A percentile compares a stretch with the other conserved stretches of the same genome.
Conservation (phyloP, 1,139 yeast genomes). For the Blastobotrys apis region DNA sequence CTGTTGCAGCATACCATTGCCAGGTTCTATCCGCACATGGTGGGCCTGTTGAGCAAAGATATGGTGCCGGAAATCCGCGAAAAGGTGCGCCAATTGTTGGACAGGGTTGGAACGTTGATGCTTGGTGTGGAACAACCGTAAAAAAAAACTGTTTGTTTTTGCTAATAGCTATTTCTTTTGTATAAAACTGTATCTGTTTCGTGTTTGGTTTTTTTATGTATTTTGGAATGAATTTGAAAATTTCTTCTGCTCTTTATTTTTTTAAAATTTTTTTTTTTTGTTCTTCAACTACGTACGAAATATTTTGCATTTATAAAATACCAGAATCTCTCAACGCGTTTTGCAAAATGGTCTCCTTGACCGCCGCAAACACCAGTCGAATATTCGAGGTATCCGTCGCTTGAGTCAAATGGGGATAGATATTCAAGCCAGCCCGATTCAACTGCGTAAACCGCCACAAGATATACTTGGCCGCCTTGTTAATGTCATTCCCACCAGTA, state of each 20-base stretch:
- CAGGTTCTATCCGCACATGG: conserved; percentile 60
- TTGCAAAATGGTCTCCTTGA: conserved; percentile 82
- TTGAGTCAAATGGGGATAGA: conserved; percentile 89
- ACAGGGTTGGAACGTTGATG: conserved; percentile 58
- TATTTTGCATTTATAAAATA: conserved; percentile 39
- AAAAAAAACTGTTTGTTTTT: too few species aligned
- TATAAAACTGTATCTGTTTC: too few species aligned
- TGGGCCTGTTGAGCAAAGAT: conserved; percentile 63
- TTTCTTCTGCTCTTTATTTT: too few species aligned
- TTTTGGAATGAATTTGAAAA: too few species aligned
- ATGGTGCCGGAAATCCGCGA: conserved; percentile 65
- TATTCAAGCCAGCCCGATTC: conserved; percentile 74
- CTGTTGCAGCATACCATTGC: conserved; percentile 68
- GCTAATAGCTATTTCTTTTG: too few species aligned
- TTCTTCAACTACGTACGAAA: too few species aligned
- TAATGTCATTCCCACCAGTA: conserved; percentile 81
- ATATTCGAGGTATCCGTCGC: conserved; percentile 93
- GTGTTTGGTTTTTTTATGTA: neutral
- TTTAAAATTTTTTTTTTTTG: too few species aligned
- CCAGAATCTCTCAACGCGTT: conserved; percentile 85
- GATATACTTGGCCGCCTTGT: conserved; percentile 91
- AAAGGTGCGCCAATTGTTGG: conserved; percentile 61
- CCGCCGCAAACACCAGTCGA: conserved; percentile 84
- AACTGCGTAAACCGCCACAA: conserved; percentile 86
- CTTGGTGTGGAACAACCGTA: conserved; percentile 3